Base-by-base conservation (phyloP, 805 yeast genomes). In the Isabelozyma heimii region DNA sequence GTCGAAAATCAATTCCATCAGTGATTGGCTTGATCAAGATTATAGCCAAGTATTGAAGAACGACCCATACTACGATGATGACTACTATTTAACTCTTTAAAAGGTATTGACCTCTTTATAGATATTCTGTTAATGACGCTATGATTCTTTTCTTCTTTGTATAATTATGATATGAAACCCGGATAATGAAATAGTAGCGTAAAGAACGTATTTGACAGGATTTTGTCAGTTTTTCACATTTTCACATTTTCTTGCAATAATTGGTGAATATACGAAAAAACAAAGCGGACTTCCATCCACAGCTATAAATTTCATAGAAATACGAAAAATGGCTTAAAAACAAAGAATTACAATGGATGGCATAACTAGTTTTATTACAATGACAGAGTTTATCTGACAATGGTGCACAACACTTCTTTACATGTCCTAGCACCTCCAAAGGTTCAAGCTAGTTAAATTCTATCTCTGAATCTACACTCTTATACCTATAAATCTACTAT, bases 261-360 rank as follows among this genome's bases (percentile, higher is more conserved):
- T 30, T 30, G 35, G 8, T 9, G 3, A 30, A 10, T 30, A 30
- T 30, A 13, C 35, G 3, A 3, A 10, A 30, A 30, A 30, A 30
- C 35, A 30, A 30, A 30, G 77, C 80, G 47, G 60, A 79, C 2
- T 65, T 67, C 17, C 72, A 75, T 54, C 87, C 85, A 6, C 85
- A 84, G 0, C 69, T 87, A 44, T 83, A 75, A 59, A 20, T 20
- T 2, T 20, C 24, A 20, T 5, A 20, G 24, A 20, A 20, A 20
- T 20, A 20, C 24, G 24, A 20, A 20, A 20, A 20, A 20, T 20
- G 24, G 24, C n/a, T n/a, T n/a, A n/a, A n/a, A 6, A 20, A 2
- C 24, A 20, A 20, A 5, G 24, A 20, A 20, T 3, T 2, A 1
- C 6, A 5, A 20, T 20, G 24, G 24, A n/a, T n/a, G n/a, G n/a